A percentile compares a stretch with the other conserved stretches of the same genome.
phyloP scores from a whole-genome alignment of 257 asterid genomes.

The Verbena officinalis region DNA sequence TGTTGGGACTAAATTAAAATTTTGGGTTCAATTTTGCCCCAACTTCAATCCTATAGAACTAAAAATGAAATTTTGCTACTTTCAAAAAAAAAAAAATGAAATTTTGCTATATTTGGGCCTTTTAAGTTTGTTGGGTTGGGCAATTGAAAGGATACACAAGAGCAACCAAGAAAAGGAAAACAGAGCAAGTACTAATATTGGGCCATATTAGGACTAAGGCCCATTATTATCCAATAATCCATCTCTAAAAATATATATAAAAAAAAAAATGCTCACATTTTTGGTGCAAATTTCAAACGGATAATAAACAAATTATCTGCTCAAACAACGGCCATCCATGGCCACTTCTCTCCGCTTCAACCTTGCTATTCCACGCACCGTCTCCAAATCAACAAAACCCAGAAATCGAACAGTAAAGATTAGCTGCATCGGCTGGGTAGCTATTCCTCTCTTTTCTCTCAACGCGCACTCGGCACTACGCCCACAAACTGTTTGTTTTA shows the following conservation, averaged over 20 bases:
- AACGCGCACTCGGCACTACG: not conserved
- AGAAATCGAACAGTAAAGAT: constrained; percentile 40
- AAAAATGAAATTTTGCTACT: too few species aligned
- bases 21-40: too few species aligned
- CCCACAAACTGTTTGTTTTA: constrained; percentile 23
- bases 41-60: too few species aligned
- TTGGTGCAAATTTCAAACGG: constrained; percentile 40
- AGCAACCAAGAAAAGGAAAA: too few species aligned
- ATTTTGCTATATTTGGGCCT: too few species aligned
- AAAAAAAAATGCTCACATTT: constrained; percentile 5
- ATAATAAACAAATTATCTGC: constrained; percentile 33
- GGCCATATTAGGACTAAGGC: not conserved
- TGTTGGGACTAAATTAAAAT: too few species aligned
- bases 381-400: constrained; percentile 42
- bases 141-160: too few species aligned
- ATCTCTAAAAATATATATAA: not conserved
- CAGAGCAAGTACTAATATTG: not conserved
- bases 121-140: too few species aligned
- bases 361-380: constrained; percentile 39
- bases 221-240: not conserved
- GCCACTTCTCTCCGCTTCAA: constrained; percentile 52
- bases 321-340: constrained; percentile 49
- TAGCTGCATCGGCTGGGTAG: constrained; percentile 89
- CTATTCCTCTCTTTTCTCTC: not conserved
- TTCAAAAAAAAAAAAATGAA: too few species aligned